A percentile compares a stretch with the other conserved stretches of the same genome.
Evolutionary conservation across 139 green algal genomes (phyloP).

Genomic region (Yamagishiella unicocca): DNA sequence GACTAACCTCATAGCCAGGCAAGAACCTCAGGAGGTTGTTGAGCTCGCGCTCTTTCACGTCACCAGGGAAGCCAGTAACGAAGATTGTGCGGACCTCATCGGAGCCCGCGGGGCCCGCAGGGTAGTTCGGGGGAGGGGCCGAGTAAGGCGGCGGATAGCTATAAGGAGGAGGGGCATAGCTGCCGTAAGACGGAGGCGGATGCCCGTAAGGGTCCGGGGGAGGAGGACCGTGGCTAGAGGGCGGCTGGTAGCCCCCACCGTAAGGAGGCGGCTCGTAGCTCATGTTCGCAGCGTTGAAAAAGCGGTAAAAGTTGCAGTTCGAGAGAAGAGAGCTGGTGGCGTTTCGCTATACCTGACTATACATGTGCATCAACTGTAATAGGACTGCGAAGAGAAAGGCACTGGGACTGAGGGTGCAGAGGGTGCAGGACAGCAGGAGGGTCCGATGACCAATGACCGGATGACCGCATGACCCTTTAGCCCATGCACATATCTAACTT

Average conservation of each 20-base stretch:
- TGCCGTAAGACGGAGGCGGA: constrained; percentile 6
- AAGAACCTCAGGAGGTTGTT: constrained; percentile 95
- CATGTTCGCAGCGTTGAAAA: too few species aligned
- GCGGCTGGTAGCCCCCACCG: constrained; percentile 10
- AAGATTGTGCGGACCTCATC: constrained; percentile 92
- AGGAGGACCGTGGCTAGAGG: neutral
- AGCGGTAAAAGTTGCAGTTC: too few species aligned
- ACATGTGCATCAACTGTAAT: too few species aligned
- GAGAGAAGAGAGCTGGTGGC: too few species aligned
- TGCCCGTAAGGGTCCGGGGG: constrained; percentile 13
- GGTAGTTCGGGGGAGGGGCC: neutral
- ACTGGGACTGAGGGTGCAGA: too few species aligned
- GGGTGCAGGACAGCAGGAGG: too few species aligned
- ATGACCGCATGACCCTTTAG: too few species aligned
- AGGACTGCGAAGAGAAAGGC: too few species aligned
- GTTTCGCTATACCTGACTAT: too few species aligned
- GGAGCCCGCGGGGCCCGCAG: neutral
- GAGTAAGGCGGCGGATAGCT: constrained; percentile 18
- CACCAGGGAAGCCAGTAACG: constrained; percentile 89
- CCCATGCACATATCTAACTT: too few species aligned
- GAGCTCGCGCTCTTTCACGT: constrained; percentile 95
- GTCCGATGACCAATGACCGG: too few species aligned
- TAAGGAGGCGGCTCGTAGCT: constrained; percentile 39
- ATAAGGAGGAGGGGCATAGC: constrained; percentile 17
- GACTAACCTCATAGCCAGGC: constrained; percentile 90